These are phyloP conservation scores for Jaenimonas drosophilae DNA, from an alignment of 208 protist species.

Conservation along the genomic window DNA sequence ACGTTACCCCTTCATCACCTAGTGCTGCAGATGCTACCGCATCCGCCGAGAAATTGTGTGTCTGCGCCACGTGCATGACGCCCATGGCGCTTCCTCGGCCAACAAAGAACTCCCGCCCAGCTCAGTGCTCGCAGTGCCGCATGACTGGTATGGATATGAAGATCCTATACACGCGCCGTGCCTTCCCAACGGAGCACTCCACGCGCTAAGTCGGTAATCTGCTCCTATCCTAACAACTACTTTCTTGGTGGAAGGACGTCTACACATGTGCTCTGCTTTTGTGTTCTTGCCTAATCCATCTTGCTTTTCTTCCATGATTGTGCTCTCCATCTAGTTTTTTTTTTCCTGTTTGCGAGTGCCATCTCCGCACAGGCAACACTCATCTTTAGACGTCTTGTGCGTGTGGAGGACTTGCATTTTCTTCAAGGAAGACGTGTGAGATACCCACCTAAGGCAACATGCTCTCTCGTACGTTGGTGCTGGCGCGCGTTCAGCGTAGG, in stretches of 20 bases:
- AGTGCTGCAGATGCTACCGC: not conserved
- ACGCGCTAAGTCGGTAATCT: constrained; percentile 25
- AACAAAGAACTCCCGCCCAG: constrained; percentile 28
- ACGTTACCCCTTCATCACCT: too few relatives aligned
- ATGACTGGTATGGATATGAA: constrained; percentile 71
- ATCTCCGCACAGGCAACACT: not conserved
- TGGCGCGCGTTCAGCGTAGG: constrained; percentile 38
- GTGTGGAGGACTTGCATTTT: not conserved
- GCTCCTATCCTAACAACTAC: not conserved
- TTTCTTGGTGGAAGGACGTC: not conserved
- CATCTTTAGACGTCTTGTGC: not conserved
- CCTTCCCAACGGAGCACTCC: constrained; percentile 67
- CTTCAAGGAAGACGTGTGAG: not conserved
- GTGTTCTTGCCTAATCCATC: not conserved
- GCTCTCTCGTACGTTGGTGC: constrained; percentile 21
- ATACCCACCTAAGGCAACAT: too few relatives aligned
- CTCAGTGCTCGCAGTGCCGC: constrained; percentile 76
- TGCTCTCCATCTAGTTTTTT: constrained; percentile 6
- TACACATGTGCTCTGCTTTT: not conserved
- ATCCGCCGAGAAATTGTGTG: constrained; percentile 16
- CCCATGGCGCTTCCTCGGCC: constrained; percentile 44
- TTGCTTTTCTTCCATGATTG: not conserved
- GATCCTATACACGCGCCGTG: constrained; percentile 62
- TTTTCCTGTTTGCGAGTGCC: constrained; percentile 2
- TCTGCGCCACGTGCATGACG: constrained; percentile 71